Base-by-base conservation (phyloP, 1,284 basidiomycete species). In the Irpex sp. region DNA sequence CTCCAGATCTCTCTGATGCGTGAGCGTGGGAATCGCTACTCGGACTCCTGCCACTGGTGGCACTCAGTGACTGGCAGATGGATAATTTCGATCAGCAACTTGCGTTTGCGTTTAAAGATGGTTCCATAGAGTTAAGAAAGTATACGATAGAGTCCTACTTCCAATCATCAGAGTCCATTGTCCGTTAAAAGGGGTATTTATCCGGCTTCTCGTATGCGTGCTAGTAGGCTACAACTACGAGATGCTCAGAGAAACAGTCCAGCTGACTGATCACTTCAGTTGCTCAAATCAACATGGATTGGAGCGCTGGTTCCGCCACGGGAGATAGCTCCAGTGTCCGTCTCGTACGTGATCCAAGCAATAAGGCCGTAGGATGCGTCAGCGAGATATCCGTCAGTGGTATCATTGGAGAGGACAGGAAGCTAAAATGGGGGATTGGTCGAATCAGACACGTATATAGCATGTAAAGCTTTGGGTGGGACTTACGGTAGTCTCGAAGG, bases 311-410 rank as follows among this genome's bases (percentile, higher is more conserved):
- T n/a, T 11, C 40, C 47, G 3, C 58, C 44, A 51, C 51, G 36
- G 31, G 31, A 19, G n/a, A 56, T 31, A 56, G 59, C 34, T 8
- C 26, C 54, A 4, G 59, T 49, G n/a, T 59, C 60, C 11, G 52
- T 54, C 21, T 58, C 44, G 49, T 52, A 64, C 5, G 59, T 58
- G 31, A 64, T 54, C n/a, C 17, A 58, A 15, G 63, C 63, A 59
- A 55, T 58, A 15, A 64, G 37, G 5, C 26, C 3, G 48, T 61
- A 64, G 21, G 38, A 37, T 21, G 34, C 57, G 26, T 57, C 37
- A 13, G 9, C 44, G 9, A n/a, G 9, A 47, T 58, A 61, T 8
- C 59, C 63, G 13, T 64, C 19, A 13, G 57, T 13, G 17, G 15
- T n/a, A 17, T 19, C 17, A 19, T 11, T 51, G 7, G 31, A 38